phyloP scores from a whole-genome alignment of 139 green algal genomes.

The Tetraselmis striata region DNA sequence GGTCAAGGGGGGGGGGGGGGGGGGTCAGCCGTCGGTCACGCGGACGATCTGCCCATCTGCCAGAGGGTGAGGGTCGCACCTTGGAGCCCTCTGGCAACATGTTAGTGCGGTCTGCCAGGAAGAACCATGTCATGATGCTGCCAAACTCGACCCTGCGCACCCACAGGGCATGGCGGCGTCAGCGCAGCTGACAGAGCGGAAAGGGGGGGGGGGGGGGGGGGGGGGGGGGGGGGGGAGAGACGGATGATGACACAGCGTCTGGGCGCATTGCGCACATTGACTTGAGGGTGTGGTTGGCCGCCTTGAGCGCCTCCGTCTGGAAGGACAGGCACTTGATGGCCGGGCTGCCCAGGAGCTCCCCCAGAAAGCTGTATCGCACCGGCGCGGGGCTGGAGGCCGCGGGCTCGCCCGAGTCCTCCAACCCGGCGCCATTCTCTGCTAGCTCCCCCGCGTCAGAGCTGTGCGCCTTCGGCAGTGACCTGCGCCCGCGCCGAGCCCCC shows the following conservation, averaged over 20 bases:
- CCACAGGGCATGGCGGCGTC: neutral
- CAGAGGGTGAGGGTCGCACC: too few species aligned
- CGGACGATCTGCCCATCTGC: too few species aligned
- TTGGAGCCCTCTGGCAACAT: constrained; percentile 28
- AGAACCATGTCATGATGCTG: constrained; percentile 76
- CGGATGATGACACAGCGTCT: too few species aligned
- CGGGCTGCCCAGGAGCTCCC: neutral
- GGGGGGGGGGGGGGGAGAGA: too few species aligned
- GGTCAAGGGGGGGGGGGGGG: too few species aligned
- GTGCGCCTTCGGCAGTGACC: neutral
- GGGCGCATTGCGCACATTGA: too few species aligned
- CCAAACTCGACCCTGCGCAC: constrained; percentile 57
- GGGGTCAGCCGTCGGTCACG: too few species aligned
- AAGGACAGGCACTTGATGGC: neutral
- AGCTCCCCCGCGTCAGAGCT: neutral
- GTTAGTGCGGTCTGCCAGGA: constrained; percentile 70
- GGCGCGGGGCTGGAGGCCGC: neutral
- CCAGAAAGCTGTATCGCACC: neutral
- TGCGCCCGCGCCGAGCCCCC: neutral
- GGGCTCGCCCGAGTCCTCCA: neutral
- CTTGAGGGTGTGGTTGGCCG: neutral
- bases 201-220: neutral
- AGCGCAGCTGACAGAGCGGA: neutral
- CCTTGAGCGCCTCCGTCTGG: neutral
- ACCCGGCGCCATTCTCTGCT: neutral